Conservation (phyloP, 805 yeast genomes). For the Yarrowia sp. region DNA sequence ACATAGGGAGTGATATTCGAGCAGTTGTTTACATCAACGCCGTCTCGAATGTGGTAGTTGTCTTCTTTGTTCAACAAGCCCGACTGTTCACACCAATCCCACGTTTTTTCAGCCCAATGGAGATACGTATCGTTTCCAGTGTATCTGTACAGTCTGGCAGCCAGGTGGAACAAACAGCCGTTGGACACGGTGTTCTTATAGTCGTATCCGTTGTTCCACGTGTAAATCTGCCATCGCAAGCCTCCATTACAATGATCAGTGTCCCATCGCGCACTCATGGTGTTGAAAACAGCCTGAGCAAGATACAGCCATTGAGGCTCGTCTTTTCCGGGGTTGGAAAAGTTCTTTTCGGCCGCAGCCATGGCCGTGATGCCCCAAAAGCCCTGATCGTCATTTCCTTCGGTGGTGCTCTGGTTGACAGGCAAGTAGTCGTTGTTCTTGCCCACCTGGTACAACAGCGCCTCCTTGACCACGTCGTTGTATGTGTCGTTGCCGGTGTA, state of each 20-base stretch:
- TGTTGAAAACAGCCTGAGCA: conserved; percentile 85
- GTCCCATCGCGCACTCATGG: conserved; percentile 86
- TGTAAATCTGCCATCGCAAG: conserved; percentile 88
- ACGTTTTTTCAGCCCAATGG: conserved; percentile 73
- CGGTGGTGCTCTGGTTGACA: conserved; percentile 78
- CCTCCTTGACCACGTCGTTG: conserved; percentile 62
- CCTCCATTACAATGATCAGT: conserved; percentile 70
- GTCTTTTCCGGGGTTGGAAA: conserved; percentile 68
- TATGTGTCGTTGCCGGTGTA: conserved; percentile 74
- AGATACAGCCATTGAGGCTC: conserved; percentile 77
- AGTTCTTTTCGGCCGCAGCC: conserved; percentile 85
- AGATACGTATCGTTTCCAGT: conserved; percentile 73
- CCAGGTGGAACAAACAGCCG: conserved; percentile 79
- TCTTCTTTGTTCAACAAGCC: conserved; percentile 56
- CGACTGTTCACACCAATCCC: conserved; percentile 69
- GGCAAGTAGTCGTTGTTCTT: conserved; percentile 76
- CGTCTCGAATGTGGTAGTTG: conserved; percentile 64
- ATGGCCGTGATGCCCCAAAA: conserved; percentile 90
- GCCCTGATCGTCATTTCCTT: conserved; percentile 94
- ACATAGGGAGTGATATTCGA: conserved; percentile 58
- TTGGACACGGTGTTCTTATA: conserved; percentile 87
- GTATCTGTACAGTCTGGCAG: conserved; percentile 83
- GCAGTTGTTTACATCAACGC: conserved; percentile 65
- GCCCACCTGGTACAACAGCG: conserved; percentile 72
- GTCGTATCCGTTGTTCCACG: conserved; percentile 86